phyloP scores from a whole-genome alignment of 129 eudicot genomes.

The Centaurea solstitialis region DNA sequence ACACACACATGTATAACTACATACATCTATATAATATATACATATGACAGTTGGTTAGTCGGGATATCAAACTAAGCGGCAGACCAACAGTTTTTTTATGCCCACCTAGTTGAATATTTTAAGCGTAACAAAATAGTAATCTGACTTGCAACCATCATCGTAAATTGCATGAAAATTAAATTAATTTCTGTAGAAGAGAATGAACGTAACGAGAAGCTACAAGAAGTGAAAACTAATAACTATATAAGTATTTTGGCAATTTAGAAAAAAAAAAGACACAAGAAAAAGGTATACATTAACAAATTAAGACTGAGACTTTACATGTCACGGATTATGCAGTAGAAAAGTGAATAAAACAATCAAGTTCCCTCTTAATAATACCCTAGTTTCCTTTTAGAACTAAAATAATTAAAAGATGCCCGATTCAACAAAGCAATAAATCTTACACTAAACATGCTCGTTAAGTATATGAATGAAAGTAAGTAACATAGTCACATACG shows the following conservation, averaged over 20 bases:
- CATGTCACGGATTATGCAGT: no score
- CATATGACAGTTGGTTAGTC: background rate
- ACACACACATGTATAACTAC: background rate
- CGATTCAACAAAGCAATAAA: background rate
- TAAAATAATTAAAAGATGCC: background rate
- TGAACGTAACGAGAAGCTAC: background rate
- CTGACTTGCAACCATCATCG: background rate
- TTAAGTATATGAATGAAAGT: no score
- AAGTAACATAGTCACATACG: background rate
- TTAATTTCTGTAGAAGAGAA: background rate
- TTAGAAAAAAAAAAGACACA: background rate
- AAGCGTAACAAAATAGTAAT: background rate
- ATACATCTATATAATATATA: background rate
- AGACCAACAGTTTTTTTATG: background rate
- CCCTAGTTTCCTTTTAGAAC: background rate
- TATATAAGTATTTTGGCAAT: background rate
- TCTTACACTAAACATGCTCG: background rate
- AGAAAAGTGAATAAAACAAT: background rate
- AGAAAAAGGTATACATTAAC: background rate
- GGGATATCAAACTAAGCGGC: background rate
- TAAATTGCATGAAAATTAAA: background rate
- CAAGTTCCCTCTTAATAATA: constrained; percentile 5
- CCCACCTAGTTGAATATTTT: background rate
- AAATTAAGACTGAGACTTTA: no score
- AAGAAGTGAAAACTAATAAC: background rate